Base-by-base conservation (phyloP, 2,329 filamentous ascomycete genomes). In the Cytospora piceae region DNA sequence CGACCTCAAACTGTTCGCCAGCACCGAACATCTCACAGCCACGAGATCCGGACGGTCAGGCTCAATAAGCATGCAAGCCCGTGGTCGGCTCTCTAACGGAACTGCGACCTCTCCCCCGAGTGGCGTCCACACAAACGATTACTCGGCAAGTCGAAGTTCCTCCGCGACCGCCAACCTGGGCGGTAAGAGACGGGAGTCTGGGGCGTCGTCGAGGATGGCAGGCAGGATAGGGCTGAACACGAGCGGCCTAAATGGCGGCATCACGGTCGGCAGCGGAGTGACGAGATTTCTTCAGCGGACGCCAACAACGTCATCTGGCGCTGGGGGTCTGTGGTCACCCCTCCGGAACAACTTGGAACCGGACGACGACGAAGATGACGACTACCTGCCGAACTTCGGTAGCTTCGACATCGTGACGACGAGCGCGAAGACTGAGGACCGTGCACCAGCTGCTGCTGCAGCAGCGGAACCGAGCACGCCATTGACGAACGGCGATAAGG, bases 1-100 rank as follows among this genome's bases (percentile, higher is more conserved):
- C 73, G 90, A 94, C 66, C 85, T 94, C 70, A 88, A 87, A 69
- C 77, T 94, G 17, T 84, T 90, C n/a, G 90, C 90, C 34, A 92
- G 87, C 63, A 89, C 87, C 0, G 91, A 94, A 37, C 91, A 95
- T 72, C 78, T 94, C 3, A 84, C 87, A 7, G 79, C 83, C 2
- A 46, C 54, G 17, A 58, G 66, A 24, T 31, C 52, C 17, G 61
- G 58, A 12, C 46, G 63, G 56, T 34, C 59, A 14, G 68, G 74
- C 4, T 72, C 74, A 0, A 73, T 77, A 0, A 73, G 46, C n/a
- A 74, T 67, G 42, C 72, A 67, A 7, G 64, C 77, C 4, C 79
- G 81, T 4, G 77, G 78, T 6, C 79, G 81, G 2, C 81, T 80
- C 69, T 73, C 77, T 22, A 66, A 51, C 17, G 79, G 80, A 7